Percentiles rank a stretch among this genome's conserved stretches.
These are phyloP conservation scores for Pseudevernia furfuracea DNA, from an alignment of 495 filamentous ascomycete species.

Conservation along the genomic window DNA sequence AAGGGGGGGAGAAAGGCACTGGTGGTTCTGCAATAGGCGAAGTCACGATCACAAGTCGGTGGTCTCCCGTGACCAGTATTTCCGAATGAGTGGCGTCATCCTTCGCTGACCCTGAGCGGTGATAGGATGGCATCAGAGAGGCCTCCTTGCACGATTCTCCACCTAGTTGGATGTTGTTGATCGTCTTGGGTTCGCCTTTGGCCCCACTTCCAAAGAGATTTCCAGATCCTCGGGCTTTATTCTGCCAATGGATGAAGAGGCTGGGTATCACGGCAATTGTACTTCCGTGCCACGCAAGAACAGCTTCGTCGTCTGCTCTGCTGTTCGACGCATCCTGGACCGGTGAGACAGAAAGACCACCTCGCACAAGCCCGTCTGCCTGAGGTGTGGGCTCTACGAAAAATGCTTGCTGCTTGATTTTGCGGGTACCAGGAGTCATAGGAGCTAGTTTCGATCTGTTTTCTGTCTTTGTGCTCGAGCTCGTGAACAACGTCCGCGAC, in stretches of 20 bases:
- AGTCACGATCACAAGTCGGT: constrained; percentile 52
- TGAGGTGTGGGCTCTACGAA: constrained; percentile 39
- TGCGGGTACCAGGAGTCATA: constrained; percentile 77
- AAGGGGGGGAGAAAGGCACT: constrained; percentile 10
- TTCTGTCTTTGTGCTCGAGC: constrained; percentile 32
- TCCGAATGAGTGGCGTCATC: constrained; percentile 44
- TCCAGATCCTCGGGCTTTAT: constrained; percentile 50
- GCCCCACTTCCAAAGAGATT: constrained; percentile 41
- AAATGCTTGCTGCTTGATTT: constrained; percentile 47
- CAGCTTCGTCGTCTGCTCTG: constrained; percentile 48
- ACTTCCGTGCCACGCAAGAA: constrained; percentile 60
- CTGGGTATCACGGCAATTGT: constrained; percentile 55
- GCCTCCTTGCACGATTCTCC: constrained; percentile 59
- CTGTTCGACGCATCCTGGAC: constrained; percentile 34
- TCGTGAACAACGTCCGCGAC: constrained; percentile 28
- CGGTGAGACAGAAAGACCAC: constrained; percentile 57
- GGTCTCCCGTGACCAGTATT: constrained; percentile 57
- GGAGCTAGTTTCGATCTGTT: constrained; percentile 58
- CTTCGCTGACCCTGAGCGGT: constrained; percentile 27
- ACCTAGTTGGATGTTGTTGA: constrained; percentile 49
- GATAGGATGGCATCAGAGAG: constrained; percentile 42
- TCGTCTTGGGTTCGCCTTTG: constrained; percentile 23
- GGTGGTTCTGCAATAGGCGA: constrained; percentile 33
- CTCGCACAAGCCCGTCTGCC: constrained; percentile 38
- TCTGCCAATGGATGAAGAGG: constrained; percentile 60